phyloP scores from a whole-genome alignment of 768 basidiomycete genomes.

The Gymnopilus junonius region DNA sequence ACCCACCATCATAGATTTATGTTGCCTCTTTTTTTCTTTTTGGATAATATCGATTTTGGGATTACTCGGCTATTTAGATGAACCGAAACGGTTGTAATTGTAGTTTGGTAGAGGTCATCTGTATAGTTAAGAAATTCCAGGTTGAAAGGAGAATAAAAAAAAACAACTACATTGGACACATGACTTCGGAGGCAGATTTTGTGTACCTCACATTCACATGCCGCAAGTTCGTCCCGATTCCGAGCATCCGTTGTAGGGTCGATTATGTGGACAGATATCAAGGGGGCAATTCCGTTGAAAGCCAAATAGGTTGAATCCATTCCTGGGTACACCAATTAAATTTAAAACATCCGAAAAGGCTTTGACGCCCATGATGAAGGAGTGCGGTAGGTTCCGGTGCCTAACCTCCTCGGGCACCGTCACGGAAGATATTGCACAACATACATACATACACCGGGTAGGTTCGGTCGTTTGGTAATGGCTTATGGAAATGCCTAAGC shows the following conservation, averaged over 20 bases:
- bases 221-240: neutral
- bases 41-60: neutral
- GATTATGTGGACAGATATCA: neutral
- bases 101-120: neutral
- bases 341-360: neutral
- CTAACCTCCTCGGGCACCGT: neutral
- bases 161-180: neutral
- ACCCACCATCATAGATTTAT: slow-evolving; percentile 1
- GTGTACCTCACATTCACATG: neutral
- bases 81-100: neutral
- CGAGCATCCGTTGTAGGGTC: neutral
- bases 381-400: neutral
- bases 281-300: neutral
- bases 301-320: neutral
- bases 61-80: slow-evolving; percentile 1
- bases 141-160: neutral
- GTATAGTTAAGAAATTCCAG: neutral
- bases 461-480: neutral
- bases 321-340: neutral
- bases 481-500: neutral
- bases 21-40: neutral
- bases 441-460: neutral
- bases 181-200: neutral
- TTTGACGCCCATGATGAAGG: neutral
- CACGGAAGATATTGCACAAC: neutral